Conservation (phyloP, 768 basidiomycete genomes). For the Phallus indusiatus region DNA sequence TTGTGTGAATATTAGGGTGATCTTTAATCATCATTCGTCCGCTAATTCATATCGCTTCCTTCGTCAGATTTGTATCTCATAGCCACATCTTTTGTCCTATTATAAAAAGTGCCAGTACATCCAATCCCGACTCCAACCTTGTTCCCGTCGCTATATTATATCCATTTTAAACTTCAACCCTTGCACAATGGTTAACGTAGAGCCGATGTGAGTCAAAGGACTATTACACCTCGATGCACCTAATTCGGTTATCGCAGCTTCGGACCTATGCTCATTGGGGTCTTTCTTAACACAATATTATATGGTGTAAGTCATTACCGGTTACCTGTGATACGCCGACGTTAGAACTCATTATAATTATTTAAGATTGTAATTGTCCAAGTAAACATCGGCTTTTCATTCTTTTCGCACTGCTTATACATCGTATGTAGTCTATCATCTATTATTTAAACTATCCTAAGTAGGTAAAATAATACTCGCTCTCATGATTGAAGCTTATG, state of each 20-base stretch:
- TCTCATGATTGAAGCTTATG: not conserved
- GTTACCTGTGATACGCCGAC: not conserved
- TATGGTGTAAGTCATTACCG: constrained; percentile 11
- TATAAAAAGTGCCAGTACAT: too few species aligned
- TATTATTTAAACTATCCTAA: not conserved
- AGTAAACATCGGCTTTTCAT: not conserved
- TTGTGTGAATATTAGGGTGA: too few species aligned
- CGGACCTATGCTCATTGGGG: constrained; percentile 12
- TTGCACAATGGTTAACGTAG: not conserved
- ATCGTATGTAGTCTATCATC: not conserved
- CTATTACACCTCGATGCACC: not conserved
- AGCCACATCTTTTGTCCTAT: too few species aligned
- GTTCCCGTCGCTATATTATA: too few species aligned
- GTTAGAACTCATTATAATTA: not conserved
- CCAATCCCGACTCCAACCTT: too few species aligned
- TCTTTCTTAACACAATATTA: constrained; percentile 15
- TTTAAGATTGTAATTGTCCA: not conserved
- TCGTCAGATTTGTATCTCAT: too few species aligned
- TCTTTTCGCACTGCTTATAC: not conserved
- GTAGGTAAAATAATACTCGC: not conserved
- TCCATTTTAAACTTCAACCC: not conserved
- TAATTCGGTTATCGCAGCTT: not conserved
- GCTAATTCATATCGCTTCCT: too few species aligned
- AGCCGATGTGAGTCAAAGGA: not conserved
- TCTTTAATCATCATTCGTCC: too few species aligned